Percentiles rank a stretch among this genome's conserved stretches.
phyloP scores from a whole-genome alignment of 257 asterid genomes.

The Fraxinus cuspidata region DNA sequence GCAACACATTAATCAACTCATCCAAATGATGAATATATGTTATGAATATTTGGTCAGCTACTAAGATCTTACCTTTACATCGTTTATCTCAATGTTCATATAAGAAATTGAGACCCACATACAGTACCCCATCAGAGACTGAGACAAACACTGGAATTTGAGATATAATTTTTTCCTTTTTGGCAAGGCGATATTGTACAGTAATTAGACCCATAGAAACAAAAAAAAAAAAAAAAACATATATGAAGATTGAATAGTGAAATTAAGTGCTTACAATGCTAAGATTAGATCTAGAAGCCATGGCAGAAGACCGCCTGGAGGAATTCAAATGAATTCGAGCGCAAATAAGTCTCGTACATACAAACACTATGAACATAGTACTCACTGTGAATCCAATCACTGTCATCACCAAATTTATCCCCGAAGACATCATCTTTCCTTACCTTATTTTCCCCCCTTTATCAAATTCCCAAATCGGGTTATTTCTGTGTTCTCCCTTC shows the following conservation, averaged over 20 bases:
- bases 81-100: not conserved
- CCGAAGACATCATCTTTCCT: slow-evolving; percentile 51
- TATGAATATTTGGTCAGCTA: not conserved
- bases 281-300: slow-evolving; percentile 64
- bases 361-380: slow-evolving; percentile 74
- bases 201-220: not conserved
- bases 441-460: slow-evolving; percentile 16
- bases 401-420: slow-evolving; percentile 83
- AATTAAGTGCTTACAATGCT: slow-evolving; percentile 59
- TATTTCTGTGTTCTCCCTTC: not conserved
- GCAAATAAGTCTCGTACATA: slow-evolving; percentile 79
- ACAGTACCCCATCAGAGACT: not conserved
- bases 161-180: too few relatives aligned
- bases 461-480: slow-evolving; percentile 21
- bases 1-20: not conserved
- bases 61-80: not conserved
- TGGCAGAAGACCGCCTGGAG: slow-evolving; percentile 46
- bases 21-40: not conserved
- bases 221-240: not conserved
- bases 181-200: not conserved
- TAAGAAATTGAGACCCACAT: not conserved
- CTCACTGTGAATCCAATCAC: slow-evolving; percentile 83
- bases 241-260: not conserved
- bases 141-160: not conserved
- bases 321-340: slow-evolving; percentile 69